A percentile compares a stretch with the other conserved stretches of the same genome.
These are phyloP conservation scores for Tuber magnatum DNA, from an alignment of 495 filamentous ascomycete genomes.

Conservation along the genomic window DNA sequence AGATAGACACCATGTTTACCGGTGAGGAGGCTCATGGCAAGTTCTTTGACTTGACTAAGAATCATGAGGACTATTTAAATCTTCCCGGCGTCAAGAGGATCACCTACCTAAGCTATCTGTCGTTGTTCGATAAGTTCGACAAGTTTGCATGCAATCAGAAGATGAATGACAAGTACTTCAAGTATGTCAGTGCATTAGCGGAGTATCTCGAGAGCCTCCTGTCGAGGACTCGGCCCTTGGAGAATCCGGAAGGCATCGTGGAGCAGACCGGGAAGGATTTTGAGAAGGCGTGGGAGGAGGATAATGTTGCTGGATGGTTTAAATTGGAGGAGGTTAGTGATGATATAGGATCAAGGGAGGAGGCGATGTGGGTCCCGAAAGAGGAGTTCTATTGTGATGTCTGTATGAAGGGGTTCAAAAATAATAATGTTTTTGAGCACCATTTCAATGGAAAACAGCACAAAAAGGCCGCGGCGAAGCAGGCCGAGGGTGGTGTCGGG, in stretches of 20 bases:
- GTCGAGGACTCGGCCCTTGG: conserved; percentile 67
- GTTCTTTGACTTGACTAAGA: conserved; percentile 74
- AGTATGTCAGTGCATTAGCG: conserved; percentile 71
- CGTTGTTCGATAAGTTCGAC: conserved; percentile 76
- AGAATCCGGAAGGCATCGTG: conserved; percentile 75
- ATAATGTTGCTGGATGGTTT: conserved; percentile 74
- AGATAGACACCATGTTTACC: conserved; percentile 86
- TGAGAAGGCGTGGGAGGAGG: conserved; percentile 68
- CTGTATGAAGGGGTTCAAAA: conserved; percentile 91
- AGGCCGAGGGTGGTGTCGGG: conserved; percentile 33
- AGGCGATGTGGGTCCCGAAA: conserved; percentile 50
- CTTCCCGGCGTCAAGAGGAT: conserved; percentile 73
- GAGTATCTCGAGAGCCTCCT: conserved; percentile 81
- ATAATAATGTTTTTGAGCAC: conserved; percentile 84
- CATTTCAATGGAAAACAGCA: conserved; percentile 91
- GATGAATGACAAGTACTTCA: conserved; percentile 82
- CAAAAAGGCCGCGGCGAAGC: conserved; percentile 65
- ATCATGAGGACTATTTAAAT: conserved; percentile 85
- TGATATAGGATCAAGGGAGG: conserved; percentile 27
- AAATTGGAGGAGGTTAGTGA: conserved; percentile 48
- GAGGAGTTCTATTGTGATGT: conserved; percentile 75
- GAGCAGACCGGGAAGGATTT: conserved; percentile 70
- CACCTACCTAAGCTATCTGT: conserved; percentile 84
- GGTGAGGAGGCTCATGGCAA: conserved; percentile 89
- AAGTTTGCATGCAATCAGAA: conserved; percentile 71